Evolutionary conservation across 306 rosid genomes (phyloP), one percentile per base, ranked within the genome.

Genomic region (Sicyos baderoa): DNA sequence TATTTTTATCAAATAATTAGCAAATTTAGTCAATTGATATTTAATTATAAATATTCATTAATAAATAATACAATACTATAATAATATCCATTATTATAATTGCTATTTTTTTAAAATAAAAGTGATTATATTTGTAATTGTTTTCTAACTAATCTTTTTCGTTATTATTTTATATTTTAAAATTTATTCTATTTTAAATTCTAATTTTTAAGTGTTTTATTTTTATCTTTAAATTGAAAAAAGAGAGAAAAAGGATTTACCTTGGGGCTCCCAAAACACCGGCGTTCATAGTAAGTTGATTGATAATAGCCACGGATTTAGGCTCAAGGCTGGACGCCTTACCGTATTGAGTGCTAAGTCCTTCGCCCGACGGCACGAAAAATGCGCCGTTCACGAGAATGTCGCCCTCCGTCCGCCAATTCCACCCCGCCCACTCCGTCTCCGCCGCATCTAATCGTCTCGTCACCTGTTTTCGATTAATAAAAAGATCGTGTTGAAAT

Each of bases 331-430:
- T 85, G 21, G 87, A 60, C 17, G 95, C 90, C 44, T 51, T 59
- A 4, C 84, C 84, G 23, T 88, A 88, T 29, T 79, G 84, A 1
- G 82, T 58, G 72, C 80, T 75, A 0, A 69, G 6, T 4, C 79
- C 88, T 0, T 14, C 80, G 0, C 95, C 95, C 0, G 95, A 88
- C 0, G 95, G 90, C 9, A 88, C 95, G 37, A 88, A 88, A 74
- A 78, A 88, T 0, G 95, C 95, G 6, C 95, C 95, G 74, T 88
- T 88, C 67, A 85, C 87, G 88, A 88, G 78, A 19, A 82, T 12
- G 25, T 88, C 95, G 56, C 95, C 90, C 1, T 85, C 95, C 7
- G 95, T 82, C 66, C 84, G 76, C 95, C 95, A 88, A 59, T 88
- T 85, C 95, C 95, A 88, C 2, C 18, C 86, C 12, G 78, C 45